Conservation (phyloP, 1,139 yeast species). For the Yamadazyma oceani region DNA sequence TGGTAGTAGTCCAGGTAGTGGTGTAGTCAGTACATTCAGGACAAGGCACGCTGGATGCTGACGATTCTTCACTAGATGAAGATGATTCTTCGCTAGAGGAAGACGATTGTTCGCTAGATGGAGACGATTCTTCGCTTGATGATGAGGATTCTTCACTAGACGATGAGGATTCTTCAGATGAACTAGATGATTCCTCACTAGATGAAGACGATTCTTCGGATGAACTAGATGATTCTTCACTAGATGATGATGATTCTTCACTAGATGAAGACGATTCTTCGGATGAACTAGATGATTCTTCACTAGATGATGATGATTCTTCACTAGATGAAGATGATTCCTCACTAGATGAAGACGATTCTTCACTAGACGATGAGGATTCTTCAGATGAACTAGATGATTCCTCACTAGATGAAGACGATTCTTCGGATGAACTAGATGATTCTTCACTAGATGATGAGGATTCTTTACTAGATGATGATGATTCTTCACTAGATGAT, state of each 20-base stretch:
- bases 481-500: background rate
- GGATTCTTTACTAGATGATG: slow-evolving; percentile 1
- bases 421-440: background rate
- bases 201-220: background rate
- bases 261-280: slow-evolving; percentile 1
- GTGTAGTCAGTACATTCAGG: slow-evolving; percentile 19
- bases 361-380: slow-evolving; percentile 4
- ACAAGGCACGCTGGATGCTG: slow-evolving; percentile 3
- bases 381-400: slow-evolving; percentile 4
- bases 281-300: background rate
- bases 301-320: background rate
- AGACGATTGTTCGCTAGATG: background rate
- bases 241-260: slow-evolving; percentile 1
- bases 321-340: slow-evolving; percentile 2
- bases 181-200: background rate
- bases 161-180: slow-evolving; percentile 4
- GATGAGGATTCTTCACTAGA: slow-evolving; percentile 4
- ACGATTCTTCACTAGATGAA: background rate
- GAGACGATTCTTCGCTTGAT: background rate
- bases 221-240: background rate
- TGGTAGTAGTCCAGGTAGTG: slow-evolving; percentile 18
- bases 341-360: slow-evolving; percentile 2
- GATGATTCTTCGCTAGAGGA: background rate
- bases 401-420: background rate
- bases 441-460: slow-evolving; percentile 1